Percentiles rank a stretch among this genome's conserved stretches.
phyloP scores from a whole-genome alignment of 148 eudicot species.

The Fallopia convolvulus region DNA sequence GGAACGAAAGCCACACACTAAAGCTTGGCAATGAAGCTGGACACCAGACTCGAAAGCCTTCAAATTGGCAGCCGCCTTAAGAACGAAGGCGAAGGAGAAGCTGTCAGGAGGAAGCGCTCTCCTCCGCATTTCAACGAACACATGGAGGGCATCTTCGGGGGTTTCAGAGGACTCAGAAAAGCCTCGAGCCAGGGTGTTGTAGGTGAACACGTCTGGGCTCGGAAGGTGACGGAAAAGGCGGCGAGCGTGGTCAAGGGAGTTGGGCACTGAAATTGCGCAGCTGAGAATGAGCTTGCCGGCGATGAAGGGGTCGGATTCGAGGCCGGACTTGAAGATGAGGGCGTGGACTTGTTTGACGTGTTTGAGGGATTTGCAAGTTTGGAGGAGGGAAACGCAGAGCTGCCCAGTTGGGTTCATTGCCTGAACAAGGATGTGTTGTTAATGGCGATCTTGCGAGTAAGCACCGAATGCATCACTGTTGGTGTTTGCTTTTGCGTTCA shows the following conservation, averaged over 20 bases:
- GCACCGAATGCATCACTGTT: no score
- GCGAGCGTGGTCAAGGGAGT: conserved; percentile 32
- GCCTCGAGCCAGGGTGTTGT: conserved; percentile 55
- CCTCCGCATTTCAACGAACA: conserved; percentile 38
- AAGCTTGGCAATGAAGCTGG: conserved; percentile 50
- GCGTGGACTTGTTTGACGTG: conserved; percentile 41
- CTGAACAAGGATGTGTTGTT: not conserved
- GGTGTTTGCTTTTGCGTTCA: no score
- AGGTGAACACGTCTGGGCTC: conserved; percentile 50
- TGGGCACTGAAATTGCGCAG: conserved; percentile 27
- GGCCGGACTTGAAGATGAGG: conserved; percentile 27
- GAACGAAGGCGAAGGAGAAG: conserved; percentile 46
- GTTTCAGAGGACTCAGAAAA: conserved; percentile 16
- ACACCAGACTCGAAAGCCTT: conserved; percentile 30
- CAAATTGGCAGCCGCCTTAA: conserved; percentile 41
- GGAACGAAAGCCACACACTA: conserved; percentile 27
- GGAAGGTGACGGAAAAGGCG: conserved; percentile 28
- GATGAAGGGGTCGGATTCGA: conserved; percentile 25
- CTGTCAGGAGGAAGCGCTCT: conserved; percentile 32
- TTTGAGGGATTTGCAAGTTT: conserved; percentile 33
- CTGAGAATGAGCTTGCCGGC: conserved; percentile 47
- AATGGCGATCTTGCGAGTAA: no score
- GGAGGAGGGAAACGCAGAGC: conserved; percentile 33
- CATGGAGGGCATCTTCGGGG: conserved; percentile 29
- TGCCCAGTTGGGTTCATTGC: conserved; percentile 6